phyloP scores from a whole-genome alignment of 2,329 filamentous ascomycete species.

The Xylariaceae sp. region DNA sequence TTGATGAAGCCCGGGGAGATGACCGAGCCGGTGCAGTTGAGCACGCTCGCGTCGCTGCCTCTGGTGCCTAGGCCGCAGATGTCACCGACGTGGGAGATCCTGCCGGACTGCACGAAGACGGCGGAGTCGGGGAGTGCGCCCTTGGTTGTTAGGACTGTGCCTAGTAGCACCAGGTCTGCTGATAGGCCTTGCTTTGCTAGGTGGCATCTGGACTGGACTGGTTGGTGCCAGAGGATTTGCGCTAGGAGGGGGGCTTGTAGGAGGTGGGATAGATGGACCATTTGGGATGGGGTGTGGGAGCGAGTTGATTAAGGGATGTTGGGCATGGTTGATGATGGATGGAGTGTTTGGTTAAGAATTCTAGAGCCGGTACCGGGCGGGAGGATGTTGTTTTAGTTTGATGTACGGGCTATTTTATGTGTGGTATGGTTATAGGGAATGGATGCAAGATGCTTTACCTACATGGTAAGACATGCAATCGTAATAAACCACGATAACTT shows the following conservation, averaged over 20 bases:
- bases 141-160: constrained; percentile 38
- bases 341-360: too few species aligned
- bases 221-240: not conserved
- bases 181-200: constrained; percentile 19
- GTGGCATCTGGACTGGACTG: constrained; percentile 12
- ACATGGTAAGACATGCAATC: too few species aligned
- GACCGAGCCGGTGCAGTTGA: constrained; percentile 27
- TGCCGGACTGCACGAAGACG: constrained; percentile 29
- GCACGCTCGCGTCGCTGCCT: constrained; percentile 17
- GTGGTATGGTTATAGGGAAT: too few species aligned
- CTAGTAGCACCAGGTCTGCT: constrained; percentile 34
- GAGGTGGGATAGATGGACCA: not conserved
- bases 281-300: not conserved
- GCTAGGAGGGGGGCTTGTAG: not conserved
- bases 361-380: too few species aligned
- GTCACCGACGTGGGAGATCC: constrained; percentile 21
- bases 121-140: constrained; percentile 24
- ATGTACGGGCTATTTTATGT: too few species aligned
- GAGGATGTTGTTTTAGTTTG: too few species aligned
- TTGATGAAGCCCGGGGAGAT: constrained; percentile 34
- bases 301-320: not conserved
- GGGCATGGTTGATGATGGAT: too few species aligned
- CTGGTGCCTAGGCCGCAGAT: constrained; percentile 7
- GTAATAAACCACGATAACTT: too few species aligned
- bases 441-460: too few species aligned